phyloP scores from a whole-genome alignment of 2,329 filamentous ascomycete species.

The Botrytis elliptica region DNA sequence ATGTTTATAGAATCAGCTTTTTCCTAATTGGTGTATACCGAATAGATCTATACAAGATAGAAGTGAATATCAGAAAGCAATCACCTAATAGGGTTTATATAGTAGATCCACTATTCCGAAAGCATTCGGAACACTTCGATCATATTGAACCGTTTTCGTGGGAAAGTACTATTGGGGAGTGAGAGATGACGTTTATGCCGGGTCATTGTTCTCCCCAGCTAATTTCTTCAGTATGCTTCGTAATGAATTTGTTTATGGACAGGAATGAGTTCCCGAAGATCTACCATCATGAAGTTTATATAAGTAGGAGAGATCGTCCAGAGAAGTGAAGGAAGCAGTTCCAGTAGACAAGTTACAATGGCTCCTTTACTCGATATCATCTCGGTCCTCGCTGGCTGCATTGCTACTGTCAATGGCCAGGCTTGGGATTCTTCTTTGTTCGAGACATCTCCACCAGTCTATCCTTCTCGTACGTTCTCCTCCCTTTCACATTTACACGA shows the following conservation, averaged over 20 bases:
- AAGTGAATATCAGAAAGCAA: no score
- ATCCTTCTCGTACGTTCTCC: constrained; percentile 33
- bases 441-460: constrained; percentile 26
- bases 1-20: no score
- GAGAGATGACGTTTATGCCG: neutral
- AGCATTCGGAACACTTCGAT: no score
- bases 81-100: no score
- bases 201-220: neutral
- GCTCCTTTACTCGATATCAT: constrained; percentile 15
- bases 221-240: neutral
- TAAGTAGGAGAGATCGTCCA: neutral
- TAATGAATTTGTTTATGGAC: neutral
- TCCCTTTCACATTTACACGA: neutral
- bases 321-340: neutral
- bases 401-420: constrained; percentile 17
- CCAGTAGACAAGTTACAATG: constrained; percentile 16
- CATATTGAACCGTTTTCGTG: neutral
- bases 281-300: constrained; percentile 1
- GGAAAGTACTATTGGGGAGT: neutral
- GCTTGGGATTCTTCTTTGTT: constrained; percentile 19
- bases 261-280: constrained; percentile 1
- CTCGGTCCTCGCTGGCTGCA: constrained; percentile 10
- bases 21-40: no score
- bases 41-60: no score
- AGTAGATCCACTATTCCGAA: no score